Conservation (phyloP, 352 stramenopile species). For the Pythium rishiriense region DNA sequence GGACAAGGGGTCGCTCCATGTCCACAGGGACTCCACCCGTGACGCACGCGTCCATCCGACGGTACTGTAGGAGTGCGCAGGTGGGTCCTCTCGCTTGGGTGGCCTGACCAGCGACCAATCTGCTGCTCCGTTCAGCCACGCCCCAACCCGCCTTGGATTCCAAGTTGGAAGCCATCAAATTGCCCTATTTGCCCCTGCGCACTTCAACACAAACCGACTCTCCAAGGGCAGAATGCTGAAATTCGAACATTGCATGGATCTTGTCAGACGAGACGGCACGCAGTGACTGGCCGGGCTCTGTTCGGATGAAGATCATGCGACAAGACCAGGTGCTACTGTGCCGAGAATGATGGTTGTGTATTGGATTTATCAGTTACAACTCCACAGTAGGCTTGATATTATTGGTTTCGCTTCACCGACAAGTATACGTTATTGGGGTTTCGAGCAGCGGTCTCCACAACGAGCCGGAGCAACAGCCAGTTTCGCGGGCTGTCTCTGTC, state of each 20-base stretch:
- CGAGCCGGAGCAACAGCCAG: slow-evolving; percentile 23
- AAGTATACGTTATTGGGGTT: not conserved
- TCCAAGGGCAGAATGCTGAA: slow-evolving; percentile 1
- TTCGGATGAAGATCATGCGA: slow-evolving; percentile 2
- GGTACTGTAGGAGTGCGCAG: not conserved
- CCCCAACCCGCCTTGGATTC: not conserved
- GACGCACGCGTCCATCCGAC: not conserved
- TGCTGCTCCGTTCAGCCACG: no score
- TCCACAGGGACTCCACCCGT: not conserved
- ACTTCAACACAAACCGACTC: slow-evolving; percentile 9
- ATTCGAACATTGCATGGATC: slow-evolving; percentile 6
- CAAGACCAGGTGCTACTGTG: slow-evolving; percentile 5
- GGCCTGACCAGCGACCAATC: no score
- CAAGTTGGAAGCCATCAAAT: slow-evolving; percentile 6
- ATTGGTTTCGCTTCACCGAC: not conserved
- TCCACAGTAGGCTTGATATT: not conserved
- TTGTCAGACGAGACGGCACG: slow-evolving; percentile 1
- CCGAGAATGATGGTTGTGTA: not conserved
- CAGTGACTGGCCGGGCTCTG: slow-evolving; percentile 5
- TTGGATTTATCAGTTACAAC: not conserved
- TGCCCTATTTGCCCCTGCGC: not conserved
- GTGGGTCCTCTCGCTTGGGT: no score
- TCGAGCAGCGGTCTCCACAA: slow-evolving; percentile 7
- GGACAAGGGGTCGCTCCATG: not conserved
- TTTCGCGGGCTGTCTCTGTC: slow-evolving; percentile 11